Evolutionary conservation across 169 alveolate genomes (phyloP).

Genomic region (Plasmodium relictum): DNA sequence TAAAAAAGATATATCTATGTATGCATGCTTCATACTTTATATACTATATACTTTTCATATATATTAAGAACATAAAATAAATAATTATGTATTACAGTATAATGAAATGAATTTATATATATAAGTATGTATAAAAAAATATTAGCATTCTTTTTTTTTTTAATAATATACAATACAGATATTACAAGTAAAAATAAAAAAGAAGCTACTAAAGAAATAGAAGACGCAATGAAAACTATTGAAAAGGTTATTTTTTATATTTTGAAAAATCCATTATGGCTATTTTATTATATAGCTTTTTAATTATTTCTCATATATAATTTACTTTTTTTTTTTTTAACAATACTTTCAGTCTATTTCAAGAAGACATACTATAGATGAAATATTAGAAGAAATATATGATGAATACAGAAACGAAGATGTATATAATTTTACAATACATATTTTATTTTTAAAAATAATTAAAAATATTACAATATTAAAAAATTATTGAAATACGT

Average conservation of each 20-base stretch:
- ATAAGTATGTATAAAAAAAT: too few species aligned
- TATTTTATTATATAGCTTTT: background rate
- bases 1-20: background rate
- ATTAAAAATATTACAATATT: background rate
- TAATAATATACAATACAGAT: slow-evolving; percentile 13
- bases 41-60: background rate
- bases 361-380: slow-evolving; percentile 20
- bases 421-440: slow-evolving; percentile 3
- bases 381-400: slow-evolving; percentile 40
- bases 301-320: too few species aligned
- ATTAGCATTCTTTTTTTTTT: background rate
- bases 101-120: too few species aligned
- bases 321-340: background rate
- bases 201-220: slow-evolving; percentile 45
- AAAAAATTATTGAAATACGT: background rate
- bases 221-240: slow-evolving; percentile 11
- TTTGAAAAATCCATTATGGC: background rate
- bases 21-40: background rate
- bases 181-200: slow-evolving; percentile 43
- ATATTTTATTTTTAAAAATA: background rate
- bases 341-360: slow-evolving; percentile 29
- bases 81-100: too few species aligned
- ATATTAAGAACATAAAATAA: too few species aligned
- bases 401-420: slow-evolving; percentile 12
- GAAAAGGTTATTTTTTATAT: slow-evolving; percentile 26